A percentile compares a stretch with the other conserved stretches of the same genome.
Evolutionary conservation across 139 green algal genomes (phyloP).

Genomic region (Chlorella sp.): DNA sequence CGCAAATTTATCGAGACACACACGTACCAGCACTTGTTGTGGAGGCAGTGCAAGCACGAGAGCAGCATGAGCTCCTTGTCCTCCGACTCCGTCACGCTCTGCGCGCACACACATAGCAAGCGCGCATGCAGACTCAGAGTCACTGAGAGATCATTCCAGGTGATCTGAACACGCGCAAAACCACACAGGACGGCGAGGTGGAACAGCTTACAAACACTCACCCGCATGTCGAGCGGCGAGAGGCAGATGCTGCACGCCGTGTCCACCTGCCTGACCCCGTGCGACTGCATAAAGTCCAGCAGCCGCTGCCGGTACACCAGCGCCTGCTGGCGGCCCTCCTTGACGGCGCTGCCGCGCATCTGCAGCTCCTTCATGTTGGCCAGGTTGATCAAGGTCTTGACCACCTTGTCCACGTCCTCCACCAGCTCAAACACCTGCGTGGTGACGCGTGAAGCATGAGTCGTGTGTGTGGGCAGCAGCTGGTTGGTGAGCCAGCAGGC

Average conservation of each 20-base stretch:
- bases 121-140: neutral
- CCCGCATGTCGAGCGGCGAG: constrained; percentile 6
- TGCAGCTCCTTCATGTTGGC: constrained; percentile 42
- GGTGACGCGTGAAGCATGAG: no score
- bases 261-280: constrained; percentile 1
- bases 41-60: constrained; percentile 22
- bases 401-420: constrained; percentile 30
- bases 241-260: constrained; percentile 16
- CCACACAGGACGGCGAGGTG: neutral
- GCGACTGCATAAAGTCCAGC: neutral
- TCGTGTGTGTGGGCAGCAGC: neutral
- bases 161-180: neutral
- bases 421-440: constrained; percentile 30
- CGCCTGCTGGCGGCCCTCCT: neutral
- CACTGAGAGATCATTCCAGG: neutral
- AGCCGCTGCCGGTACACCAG: constrained; percentile 6
- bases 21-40: constrained; percentile 26
- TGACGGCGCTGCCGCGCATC: constrained; percentile 4
- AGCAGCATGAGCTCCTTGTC: constrained; percentile 21
- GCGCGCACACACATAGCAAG: neutral
- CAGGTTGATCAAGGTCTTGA: constrained; percentile 38
- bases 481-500: no score
- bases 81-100: neutral
- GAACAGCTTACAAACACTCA: neutral
- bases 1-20: no score